These are phyloP conservation scores for Curvularia verruculosa DNA, from an alignment of 2,329 filamentous ascomycete genomes.

Conservation along the genomic window DNA sequence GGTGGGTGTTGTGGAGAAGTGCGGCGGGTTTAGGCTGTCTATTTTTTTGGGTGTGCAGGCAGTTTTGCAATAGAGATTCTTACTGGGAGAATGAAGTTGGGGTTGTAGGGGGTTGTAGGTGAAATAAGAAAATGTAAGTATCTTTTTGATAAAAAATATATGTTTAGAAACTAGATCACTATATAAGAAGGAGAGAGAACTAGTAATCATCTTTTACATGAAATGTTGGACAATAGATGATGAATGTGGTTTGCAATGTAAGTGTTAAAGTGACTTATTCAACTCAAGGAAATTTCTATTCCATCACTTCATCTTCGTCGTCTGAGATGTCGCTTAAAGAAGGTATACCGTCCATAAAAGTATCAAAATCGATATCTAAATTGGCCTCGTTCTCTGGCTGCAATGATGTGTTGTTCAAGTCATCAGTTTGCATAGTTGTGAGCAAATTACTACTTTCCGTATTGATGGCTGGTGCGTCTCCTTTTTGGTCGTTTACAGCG, in stretches of 20 bases:
- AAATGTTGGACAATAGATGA: neutral
- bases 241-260: neutral
- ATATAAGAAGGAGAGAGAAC: neutral
- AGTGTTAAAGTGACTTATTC: neutral
- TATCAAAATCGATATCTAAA: neutral
- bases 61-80: too few species aligned
- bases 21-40: too few species aligned
- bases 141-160: too few species aligned
- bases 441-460: neutral
- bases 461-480: neutral
- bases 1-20: neutral
- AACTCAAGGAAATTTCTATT: neutral
- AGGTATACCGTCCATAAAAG: neutral
- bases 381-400: neutral
- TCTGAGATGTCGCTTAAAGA: neutral
- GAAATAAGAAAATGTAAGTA: too few species aligned
- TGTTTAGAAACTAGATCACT: too few species aligned
- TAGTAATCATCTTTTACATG: neutral
- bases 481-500: neutral
- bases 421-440: neutral
- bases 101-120: neutral
- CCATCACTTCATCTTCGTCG: neutral
- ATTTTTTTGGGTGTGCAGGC: too few species aligned
- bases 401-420: neutral
- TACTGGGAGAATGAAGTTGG: neutral